Conservation (phyloP, 1,139 yeast genomes). For the Blastobotrys malaysiensis region DNA sequence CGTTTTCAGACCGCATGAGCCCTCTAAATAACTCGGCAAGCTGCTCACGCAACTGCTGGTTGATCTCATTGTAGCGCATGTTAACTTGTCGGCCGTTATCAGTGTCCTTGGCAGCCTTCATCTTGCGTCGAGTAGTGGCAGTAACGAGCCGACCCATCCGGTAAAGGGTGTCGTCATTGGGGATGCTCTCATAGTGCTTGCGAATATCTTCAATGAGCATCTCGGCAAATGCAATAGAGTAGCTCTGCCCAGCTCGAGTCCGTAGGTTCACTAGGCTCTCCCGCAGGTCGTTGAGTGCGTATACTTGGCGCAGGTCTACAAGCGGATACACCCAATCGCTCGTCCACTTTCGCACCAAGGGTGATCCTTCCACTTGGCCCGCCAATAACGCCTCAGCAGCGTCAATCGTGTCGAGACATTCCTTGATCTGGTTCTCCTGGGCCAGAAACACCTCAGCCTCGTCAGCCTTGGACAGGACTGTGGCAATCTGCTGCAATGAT, state of each 20-base stretch:
- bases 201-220: conserved; percentile 57
- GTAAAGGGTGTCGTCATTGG: conserved; percentile 46
- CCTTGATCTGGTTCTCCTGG: conserved; percentile 26
- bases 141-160: conserved; percentile 37
- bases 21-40: conserved; percentile 48
- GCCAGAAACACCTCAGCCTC: conserved; percentile 23
- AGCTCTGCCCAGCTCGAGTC: conserved; percentile 61
- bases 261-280: conserved; percentile 47
- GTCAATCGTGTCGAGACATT: conserved; percentile 50
- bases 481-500: conserved; percentile 51
- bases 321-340: conserved; percentile 48
- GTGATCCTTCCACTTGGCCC: conserved; percentile 39
- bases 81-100: conserved; percentile 18
- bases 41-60: conserved; percentile 36
- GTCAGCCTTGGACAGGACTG: conserved; percentile 14
- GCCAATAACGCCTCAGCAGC: conserved; percentile 51
- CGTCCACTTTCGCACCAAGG: conserved; percentile 34
- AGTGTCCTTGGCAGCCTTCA: conserved; percentile 18
- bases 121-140: conserved; percentile 6
- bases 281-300: conserved; percentile 54
- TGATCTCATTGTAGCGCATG: conserved; percentile 36
- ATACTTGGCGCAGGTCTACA: conserved; percentile 48
- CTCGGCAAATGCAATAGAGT: conserved; percentile 51
- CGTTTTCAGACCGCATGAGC: conserved; percentile 56
- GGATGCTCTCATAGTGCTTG: conserved; percentile 47